Base-by-base conservation (phyloP, 768 basidiomycete species). In the Tricholomella constricta region DNA sequence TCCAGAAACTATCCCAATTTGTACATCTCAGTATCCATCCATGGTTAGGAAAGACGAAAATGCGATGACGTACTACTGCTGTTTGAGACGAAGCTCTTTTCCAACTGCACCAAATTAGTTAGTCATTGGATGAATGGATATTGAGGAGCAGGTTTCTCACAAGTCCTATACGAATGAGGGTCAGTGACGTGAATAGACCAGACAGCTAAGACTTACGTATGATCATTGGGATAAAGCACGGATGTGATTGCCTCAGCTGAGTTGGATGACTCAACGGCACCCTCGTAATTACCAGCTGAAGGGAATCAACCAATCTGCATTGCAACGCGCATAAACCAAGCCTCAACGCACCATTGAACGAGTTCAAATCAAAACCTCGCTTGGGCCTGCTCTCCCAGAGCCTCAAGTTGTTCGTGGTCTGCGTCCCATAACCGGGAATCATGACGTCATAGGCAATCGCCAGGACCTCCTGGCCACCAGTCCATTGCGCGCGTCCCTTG, bases 161-260 rank as follows among this genome's bases (percentile, higher is more conserved):
- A 83, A 6, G 76, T 71, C 29, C 76, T 78, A 49, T 19, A 48
- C 45, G 17, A 17, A 54, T 37, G 19, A 38, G 15, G 22, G 31
- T 19, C n/a, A 48, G 53, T 59, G 23, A 43, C 32, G 19, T 19
- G 34, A 44, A 25, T 17, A 41, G n/a, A 34, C 25, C 48, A 55
- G 15, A 29, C 37, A 14, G 44, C 57, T 52, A 54, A 58, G 58
- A 78, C 75, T 67, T 65, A 78, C 70, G 86, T 90, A 62, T 94
- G 89, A 66, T 98, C 96, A 66, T 97, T 96, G 23, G 96, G 97
- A 72, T 99, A 98, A 27, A 98, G 77, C 6, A 98, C 96, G 8
- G 91, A 85, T 3, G 95, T 98, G 66, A 99, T 97, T 31, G 91
- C 92, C 52, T 86, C 89, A 10, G 97, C 97, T 59, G 87, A 87